Base-by-base conservation (phyloP, 2,329 filamentous ascomycete genomes). In the Domatiomyces catenatus region DNA sequence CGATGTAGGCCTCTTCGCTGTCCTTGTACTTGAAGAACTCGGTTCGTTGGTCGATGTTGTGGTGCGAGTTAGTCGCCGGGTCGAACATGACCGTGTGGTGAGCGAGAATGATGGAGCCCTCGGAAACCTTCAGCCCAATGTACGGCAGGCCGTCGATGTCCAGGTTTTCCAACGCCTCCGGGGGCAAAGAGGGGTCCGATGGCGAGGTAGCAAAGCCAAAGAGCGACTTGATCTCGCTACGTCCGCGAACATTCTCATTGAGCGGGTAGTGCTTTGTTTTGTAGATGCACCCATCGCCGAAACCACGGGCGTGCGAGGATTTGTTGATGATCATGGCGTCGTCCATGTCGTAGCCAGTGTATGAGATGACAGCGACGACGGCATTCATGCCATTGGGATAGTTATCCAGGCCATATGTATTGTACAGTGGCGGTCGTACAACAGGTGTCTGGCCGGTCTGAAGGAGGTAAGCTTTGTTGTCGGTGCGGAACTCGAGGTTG, bases 271-370 rank as follows among this genome's bases (percentile, higher is more conserved):
- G 85, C 70, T 96, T 94, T 7, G 88, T 94, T 73, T 98, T 98
- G 76, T 95, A 98, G 60, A 98, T 88, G 4, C 89, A 93, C 50
- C 92, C 92, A 62, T 96, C 81, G 39, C 88, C 90, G 62, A 98
- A 96, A 12, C 92, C 92, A 59, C 92, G 81, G 68, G 98, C 92
- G 67, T 95, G 87, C 2, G 90, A 82, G 18, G 88, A 94, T 67
- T 96, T 96, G 74, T 96, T 96, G 64, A 98, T 75, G 64, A 98
- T 96, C 90, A 96, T 96, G 65, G 92, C 92, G 70, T 98, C 92
- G 75, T 98, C 92, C 92, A 98, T 98, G 75, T 98, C 92, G 70
- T 96, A 98, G 48, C 90, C 92, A 1, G 90, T 96, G 67, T 98
- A 98, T 0, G 90, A 95, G 56, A 98, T 94, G 66, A 98, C 93